These are phyloP conservation scores for Colletotrichum sp. DNA, from an alignment of 2,329 filamentous ascomycete genomes.

Conservation along the genomic window DNA sequence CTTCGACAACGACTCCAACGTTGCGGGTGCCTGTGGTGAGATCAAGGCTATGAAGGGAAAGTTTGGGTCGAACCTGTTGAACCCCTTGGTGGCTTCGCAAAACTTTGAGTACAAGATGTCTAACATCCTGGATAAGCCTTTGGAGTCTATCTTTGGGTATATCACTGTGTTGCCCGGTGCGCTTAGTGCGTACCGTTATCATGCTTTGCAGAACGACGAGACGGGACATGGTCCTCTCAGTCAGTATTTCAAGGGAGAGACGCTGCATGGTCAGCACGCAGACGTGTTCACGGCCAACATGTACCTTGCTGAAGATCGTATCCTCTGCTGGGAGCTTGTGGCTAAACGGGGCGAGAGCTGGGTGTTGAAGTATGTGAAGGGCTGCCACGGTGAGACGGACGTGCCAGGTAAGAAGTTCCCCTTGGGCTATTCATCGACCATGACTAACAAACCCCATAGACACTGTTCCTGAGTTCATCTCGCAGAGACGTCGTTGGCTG, in stretches of 20 bases:
- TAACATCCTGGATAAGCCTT: constrained; percentile 95
- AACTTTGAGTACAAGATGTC: constrained; percentile 99
- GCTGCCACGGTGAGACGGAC: constrained; percentile 95
- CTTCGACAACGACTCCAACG: constrained; percentile 96
- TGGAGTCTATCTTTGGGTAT: constrained; percentile 97
- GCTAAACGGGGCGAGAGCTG: constrained; percentile 94
- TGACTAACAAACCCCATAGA: constrained; percentile 56
- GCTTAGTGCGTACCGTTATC: constrained; percentile 92
- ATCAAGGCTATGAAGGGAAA: constrained; percentile 97
- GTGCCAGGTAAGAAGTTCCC: constrained; percentile 76
- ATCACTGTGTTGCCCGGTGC: constrained; percentile 97
- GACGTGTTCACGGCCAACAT: constrained; percentile 98
- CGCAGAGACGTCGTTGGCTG: constrained; percentile 93
- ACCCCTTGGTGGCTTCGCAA: constrained; percentile 93
- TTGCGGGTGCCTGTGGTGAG: constrained; percentile 94
- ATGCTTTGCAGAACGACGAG: constrained; percentile 94
- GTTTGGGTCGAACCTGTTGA: constrained; percentile 81
- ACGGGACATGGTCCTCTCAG: constrained; percentile 94
- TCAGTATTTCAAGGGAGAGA: constrained; percentile 99
- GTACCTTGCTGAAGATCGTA: constrained; percentile 90
- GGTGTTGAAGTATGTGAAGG: constrained; percentile 98
- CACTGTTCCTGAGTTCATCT: constrained; percentile 94
- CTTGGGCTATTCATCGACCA: not conserved
- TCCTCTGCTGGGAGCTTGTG: constrained; percentile 92
- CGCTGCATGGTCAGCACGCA: constrained; percentile 91